These are phyloP conservation scores for Bimuria novae-zelandiae DNA, from an alignment of 2,329 filamentous ascomycete species.

Conservation along the genomic window DNA sequence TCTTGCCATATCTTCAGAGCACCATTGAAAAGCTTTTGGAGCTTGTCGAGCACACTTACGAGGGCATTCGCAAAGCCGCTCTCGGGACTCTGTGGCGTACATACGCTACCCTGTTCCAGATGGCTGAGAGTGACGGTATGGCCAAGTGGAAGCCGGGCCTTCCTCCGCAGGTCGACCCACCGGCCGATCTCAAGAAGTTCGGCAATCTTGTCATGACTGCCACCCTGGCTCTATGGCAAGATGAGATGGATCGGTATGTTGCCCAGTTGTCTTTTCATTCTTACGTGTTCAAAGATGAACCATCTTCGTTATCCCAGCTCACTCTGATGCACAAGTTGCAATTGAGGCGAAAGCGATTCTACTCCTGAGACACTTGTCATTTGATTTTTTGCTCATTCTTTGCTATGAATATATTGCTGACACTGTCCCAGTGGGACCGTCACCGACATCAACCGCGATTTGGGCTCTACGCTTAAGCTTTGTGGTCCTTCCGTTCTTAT, in stretches of 20 bases:
- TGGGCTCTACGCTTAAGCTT: conserved; percentile 86
- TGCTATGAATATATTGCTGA: conserved; percentile 23
- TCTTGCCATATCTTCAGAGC: conserved; percentile 84
- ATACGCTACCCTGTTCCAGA: conserved; percentile 86
- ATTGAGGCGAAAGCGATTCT: conserved; percentile 86
- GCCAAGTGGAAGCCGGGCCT: conserved; percentile 87
- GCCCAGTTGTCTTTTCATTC: conserved; percentile 10
- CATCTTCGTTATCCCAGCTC: conserved; percentile 97
- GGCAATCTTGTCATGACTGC: conserved; percentile 83
- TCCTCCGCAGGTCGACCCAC: conserved; percentile 79
- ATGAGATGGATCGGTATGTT: conserved; percentile 92
- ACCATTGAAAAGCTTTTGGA: conserved; percentile 80
- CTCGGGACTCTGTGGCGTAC: conserved; percentile 91
- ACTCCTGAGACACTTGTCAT: conserved; percentile 59
- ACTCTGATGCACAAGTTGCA: conserved; percentile 89
- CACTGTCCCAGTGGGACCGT: conserved; percentile 70
- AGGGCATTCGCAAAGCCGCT: conserved; percentile 90
- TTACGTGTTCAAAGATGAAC: conserved; percentile 70
- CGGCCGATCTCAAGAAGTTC: conserved; percentile 78
- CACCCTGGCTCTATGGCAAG: conserved; percentile 83
- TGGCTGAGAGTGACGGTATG: conserved; percentile 79
- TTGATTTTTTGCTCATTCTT: conserved; percentile 20
- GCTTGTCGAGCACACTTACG: conserved; percentile 85
- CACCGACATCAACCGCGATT: conserved; percentile 92
- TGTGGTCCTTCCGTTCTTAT: conserved; percentile 86